Base-by-base conservation (phyloP, 306 rosid species). In the Hylodesmum podocarpum region DNA sequence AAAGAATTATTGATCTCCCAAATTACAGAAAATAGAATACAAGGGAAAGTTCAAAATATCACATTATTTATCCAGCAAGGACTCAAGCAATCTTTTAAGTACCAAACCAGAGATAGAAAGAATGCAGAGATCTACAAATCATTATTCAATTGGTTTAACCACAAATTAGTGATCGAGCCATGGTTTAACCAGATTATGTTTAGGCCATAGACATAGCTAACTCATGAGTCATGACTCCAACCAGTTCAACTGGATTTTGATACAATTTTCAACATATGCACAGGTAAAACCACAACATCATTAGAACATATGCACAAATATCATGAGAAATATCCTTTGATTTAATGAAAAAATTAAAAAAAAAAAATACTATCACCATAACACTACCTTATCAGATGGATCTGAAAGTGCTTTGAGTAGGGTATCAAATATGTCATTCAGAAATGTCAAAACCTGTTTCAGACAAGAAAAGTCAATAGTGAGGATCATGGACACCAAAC, bases 331-430 rank as follows among this genome's bases (percentile, higher is more conserved):
- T 4, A 16, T 13, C 8, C 46, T 73, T 69, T 37, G 37, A 53
- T 44, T 69, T 44, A 1, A 65, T 22, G 21, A 7, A 53, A 44
- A 11, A 18, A 41, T n/a, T n/a, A 40, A 24, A 39, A 4, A 25
- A 13, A 47, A 7, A 57, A 37, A 43, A 73, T 27, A 24, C 37
- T 12, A 82, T 64, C 31, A 82, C 65, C 44, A 66, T 2, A 66
- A 77, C 51, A 73, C 80, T 89, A 94, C 98, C 93, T 86, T 83
- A 76, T 94, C 97, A 58, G 96, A 90, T 31, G 92, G 81, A 86
- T 92, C 98, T 50, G 98, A 94, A 63, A 94, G 91, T 34, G 95
- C 95, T 87, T 81, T 83, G 51, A 94, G 91, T 58, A 94, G 89
- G 66, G 93, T 85, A 25, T 92, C 90, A 84, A 94, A 89, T 89